These are phyloP conservation scores for Talaromyces nanjingensis DNA, from an alignment of 495 filamentous ascomycete species.

Conservation along the genomic window DNA sequence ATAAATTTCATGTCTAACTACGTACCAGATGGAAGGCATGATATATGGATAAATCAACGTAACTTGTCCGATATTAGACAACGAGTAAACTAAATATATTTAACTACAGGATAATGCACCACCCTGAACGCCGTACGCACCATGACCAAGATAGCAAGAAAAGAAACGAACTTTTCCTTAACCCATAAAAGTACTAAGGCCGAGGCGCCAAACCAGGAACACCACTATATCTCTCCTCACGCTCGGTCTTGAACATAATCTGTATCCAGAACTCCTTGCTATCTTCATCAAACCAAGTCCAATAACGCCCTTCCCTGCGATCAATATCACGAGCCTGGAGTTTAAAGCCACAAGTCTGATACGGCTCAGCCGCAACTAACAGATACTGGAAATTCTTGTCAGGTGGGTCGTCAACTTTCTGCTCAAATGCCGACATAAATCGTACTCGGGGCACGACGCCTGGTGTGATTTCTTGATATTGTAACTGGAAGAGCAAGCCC, in stretches of 20 bases:
- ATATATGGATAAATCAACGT: not conserved
- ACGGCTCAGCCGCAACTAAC: conserved; percentile 92
- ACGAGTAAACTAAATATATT: not conserved
- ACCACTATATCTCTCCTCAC: conserved; percentile 90
- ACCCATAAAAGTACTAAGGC: not conserved
- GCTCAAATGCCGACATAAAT: conserved; percentile 96
- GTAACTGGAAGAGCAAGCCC: conserved; percentile 88
- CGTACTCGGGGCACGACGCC: conserved; percentile 74
- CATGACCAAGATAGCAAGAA: not conserved
- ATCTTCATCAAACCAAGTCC: conserved; percentile 94
- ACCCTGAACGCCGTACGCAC: conserved; percentile 3
- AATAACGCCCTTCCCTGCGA: conserved; percentile 76
- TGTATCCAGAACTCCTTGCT: conserved; percentile 98
- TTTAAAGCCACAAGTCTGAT: conserved; percentile 96
- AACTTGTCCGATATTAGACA: not conserved
- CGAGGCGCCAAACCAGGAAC: conserved; percentile 78
- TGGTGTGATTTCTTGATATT: conserved; percentile 84
- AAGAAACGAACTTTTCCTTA: not conserved
- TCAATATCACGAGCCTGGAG: conserved; percentile 93
- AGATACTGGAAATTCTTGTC: conserved; percentile 94
- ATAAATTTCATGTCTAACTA: no score
- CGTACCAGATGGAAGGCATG: not conserved
- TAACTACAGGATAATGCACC: not conserved
- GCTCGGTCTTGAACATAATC: conserved; percentile 97
- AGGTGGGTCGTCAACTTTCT: conserved; percentile 91